A percentile compares a stretch with the other conserved stretches of the same genome.
Conservation (phyloP, 1,284 basidiomycete genomes). For the Pascua guehoae region DNA sequence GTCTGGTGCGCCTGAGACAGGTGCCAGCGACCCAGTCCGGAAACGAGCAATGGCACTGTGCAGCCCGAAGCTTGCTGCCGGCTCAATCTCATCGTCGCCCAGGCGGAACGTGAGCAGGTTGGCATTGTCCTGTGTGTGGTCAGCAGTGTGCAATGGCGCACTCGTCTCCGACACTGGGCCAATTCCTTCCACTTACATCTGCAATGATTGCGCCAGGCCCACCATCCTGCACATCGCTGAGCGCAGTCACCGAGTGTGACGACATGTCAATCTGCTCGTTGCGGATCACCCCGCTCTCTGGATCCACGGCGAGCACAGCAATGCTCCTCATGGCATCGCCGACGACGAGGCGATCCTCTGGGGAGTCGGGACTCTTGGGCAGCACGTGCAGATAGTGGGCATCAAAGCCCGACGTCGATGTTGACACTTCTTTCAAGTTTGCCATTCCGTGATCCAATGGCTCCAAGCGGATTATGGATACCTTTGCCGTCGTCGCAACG, state of each 20-base stretch:
- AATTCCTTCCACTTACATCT: slow-evolving; percentile 57
- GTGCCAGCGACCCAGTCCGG: slow-evolving; percentile 33
- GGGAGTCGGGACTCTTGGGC: background rate
- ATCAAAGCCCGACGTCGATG: slow-evolving; percentile 77
- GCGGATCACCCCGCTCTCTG: slow-evolving; percentile 53
- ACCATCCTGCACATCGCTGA: slow-evolving; percentile 40
- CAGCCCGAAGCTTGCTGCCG: slow-evolving; percentile 48
- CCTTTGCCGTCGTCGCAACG: slow-evolving; percentile 66
- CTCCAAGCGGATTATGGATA: slow-evolving; percentile 29
- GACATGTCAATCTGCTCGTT: slow-evolving; percentile 72
- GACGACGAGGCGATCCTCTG: slow-evolving; percentile 54
- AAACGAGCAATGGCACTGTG: slow-evolving; percentile 51
- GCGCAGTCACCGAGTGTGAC: slow-evolving; percentile 58
- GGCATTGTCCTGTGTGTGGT: slow-evolving; percentile 51
- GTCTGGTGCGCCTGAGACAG: slow-evolving; percentile 28
- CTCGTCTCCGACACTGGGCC: too few species aligned
- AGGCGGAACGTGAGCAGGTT: slow-evolving; percentile 64
- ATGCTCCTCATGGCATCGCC: slow-evolving; percentile 82
- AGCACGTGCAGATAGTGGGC: slow-evolving; percentile 57
- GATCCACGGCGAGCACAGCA: slow-evolving; percentile 61
- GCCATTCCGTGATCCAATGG: background rate
- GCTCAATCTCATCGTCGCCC: slow-evolving; percentile 36
- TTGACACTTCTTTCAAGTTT: slow-evolving; percentile 53
- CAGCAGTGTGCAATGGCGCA: background rate
- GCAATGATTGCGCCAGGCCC: slow-evolving; percentile 63